These are phyloP conservation scores for Fusarium pilosicola DNA, from an alignment of 2,329 filamentous ascomycete genomes.

Conservation along the genomic window DNA sequence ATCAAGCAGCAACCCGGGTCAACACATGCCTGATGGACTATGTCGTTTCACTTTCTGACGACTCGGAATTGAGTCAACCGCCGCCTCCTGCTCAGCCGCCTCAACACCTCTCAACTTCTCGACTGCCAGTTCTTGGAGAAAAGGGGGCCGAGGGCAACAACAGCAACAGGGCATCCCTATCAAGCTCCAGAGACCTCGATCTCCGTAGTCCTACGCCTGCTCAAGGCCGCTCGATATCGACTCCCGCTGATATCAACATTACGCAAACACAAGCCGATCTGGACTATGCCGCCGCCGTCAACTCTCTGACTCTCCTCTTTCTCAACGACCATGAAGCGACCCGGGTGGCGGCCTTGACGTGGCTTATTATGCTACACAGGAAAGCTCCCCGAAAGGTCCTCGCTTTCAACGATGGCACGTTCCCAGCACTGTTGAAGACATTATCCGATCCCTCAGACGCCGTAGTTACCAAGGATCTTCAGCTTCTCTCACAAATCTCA, in stretches of 20 bases:
- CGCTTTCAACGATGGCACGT: slow-evolving; percentile 96
- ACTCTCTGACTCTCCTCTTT: slow-evolving; percentile 90
- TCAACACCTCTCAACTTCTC: slow-evolving; percentile 49
- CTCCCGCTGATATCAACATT: slow-evolving; percentile 56
- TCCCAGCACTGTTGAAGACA: slow-evolving; percentile 94
- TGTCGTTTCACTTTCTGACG: slow-evolving; percentile 88
- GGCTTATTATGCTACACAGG: slow-evolving; percentile 97
- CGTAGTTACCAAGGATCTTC: slow-evolving; percentile 93
- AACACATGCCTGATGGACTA: slow-evolving; percentile 94
- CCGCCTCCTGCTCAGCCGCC: slow-evolving; percentile 40
- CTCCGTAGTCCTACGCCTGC: slow-evolving; percentile 62
- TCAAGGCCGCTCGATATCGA: slow-evolving; percentile 58
- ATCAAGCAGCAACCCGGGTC: slow-evolving; percentile 86
- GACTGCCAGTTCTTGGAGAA: slow-evolving; percentile 56
- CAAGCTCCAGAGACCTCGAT: slow-evolving; percentile 65
- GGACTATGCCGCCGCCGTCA: slow-evolving; percentile 96
- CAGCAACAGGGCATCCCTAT: slow-evolving; percentile 63
- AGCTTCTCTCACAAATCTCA: slow-evolving; percentile 94
- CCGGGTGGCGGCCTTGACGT: slow-evolving; percentile 89
- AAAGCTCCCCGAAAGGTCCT: slow-evolving; percentile 94
- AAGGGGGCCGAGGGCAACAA: slow-evolving; percentile 55
- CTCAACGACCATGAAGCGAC: slow-evolving; percentile 97
- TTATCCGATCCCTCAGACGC: slow-evolving; percentile 94
- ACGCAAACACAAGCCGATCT: slow-evolving; percentile 72
- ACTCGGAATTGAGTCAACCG: slow-evolving; percentile 53